Evolutionary conservation across 2,329 filamentous ascomycete genomes (phyloP).

Genomic region (Lasiodiplodia theobromae): DNA sequence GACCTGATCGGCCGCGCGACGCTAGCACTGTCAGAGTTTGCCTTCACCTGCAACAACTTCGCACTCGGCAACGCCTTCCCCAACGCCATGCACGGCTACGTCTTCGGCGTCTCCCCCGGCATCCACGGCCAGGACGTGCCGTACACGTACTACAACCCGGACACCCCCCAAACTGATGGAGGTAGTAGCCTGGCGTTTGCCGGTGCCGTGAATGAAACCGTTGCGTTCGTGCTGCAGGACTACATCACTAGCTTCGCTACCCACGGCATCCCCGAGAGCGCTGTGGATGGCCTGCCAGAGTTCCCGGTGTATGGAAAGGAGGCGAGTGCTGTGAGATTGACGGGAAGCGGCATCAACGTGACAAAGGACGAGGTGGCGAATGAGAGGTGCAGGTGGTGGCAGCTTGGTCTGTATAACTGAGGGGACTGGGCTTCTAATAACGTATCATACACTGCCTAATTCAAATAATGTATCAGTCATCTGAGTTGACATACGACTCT

Average conservation of each 20-base stretch:
- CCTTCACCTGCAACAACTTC: constrained; percentile 61
- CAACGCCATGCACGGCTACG: constrained; percentile 59
- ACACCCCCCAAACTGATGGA: constrained; percentile 13
- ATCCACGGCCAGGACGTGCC: constrained; percentile 61
- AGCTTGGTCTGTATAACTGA: constrained; percentile 53
- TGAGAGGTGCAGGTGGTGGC: constrained; percentile 61
- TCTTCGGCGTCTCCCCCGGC: constrained; percentile 61
- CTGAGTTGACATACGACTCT: too few relatives aligned
- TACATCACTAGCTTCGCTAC: constrained; percentile 55
- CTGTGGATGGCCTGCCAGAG: constrained; percentile 45
- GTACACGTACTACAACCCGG: constrained; percentile 60
- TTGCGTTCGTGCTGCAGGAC: constrained; percentile 54
- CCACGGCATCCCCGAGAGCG: constrained; percentile 45
- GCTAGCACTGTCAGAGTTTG: constrained; percentile 52
- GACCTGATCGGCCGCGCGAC: constrained; percentile 52
- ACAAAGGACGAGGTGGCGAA: constrained; percentile 56
- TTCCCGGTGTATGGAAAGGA: constrained; percentile 58
- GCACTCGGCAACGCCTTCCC: constrained; percentile 56
- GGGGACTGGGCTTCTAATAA: too few relatives aligned
- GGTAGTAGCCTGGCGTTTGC: not conserved
- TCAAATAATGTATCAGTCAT: too few relatives aligned
- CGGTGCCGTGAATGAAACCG: constrained; percentile 41
- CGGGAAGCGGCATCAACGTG: constrained; percentile 50
- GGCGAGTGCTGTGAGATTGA: constrained; percentile 54
- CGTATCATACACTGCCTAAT: too few relatives aligned